Conservation (phyloP, 192 early-diverging fungal genomes). For the Coemansia sp. region DNA sequence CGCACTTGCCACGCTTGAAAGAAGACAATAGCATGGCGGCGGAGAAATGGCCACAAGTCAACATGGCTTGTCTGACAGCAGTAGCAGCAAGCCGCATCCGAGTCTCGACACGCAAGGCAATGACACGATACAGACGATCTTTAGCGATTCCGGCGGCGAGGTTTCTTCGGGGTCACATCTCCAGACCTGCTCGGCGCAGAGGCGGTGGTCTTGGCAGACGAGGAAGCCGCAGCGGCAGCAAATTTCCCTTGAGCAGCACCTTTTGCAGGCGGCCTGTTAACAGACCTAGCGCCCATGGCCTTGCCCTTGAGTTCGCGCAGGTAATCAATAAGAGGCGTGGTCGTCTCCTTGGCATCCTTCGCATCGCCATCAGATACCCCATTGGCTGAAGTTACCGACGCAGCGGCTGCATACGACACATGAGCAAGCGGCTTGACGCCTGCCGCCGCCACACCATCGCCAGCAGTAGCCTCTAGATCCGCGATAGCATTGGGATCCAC, state of each 20-base stretch:
- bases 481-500: background rate
- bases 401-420: constrained; percentile 35
- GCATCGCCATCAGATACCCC: background rate
- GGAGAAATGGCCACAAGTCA: background rate
- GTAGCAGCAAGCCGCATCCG: background rate
- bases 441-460: background rate
- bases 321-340: constrained; percentile 38
- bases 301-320: constrained; percentile 38
- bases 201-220: background rate
- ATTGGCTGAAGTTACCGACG: constrained; percentile 5
- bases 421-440: constrained; percentile 2
- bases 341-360: background rate
- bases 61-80: background rate
- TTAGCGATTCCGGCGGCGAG: constrained; percentile 27
- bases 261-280: background rate
- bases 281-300: background rate
- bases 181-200: background rate
- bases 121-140: background rate
- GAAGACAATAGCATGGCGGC: background rate
- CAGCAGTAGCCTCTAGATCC: background rate
- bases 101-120: background rate
- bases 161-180: constrained; percentile 6
- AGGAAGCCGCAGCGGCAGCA: background rate
- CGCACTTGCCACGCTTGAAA: background rate
- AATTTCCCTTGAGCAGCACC: background rate